Percentiles rank a stretch among this genome's conserved stretches.
phyloP scores from a whole-genome alignment of 2,329 filamentous ascomycete species.

The Penicillium thymicola region DNA sequence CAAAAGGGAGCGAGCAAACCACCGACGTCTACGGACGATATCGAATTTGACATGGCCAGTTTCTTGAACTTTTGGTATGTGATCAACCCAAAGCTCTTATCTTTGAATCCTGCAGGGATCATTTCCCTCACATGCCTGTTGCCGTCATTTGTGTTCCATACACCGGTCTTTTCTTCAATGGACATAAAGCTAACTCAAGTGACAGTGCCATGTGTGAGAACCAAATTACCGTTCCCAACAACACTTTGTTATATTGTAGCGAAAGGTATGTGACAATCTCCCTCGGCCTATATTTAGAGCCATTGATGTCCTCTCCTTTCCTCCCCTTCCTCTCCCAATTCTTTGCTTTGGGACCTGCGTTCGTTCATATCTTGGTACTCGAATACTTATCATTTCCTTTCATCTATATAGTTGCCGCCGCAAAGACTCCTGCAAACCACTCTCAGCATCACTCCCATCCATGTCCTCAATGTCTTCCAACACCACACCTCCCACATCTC shows the following conservation, averaged over 20 bases:
- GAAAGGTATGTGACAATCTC: slow-evolving; percentile 52
- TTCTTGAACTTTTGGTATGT: slow-evolving; percentile 48
- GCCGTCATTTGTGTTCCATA: slow-evolving; percentile 11
- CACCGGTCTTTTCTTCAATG: slow-evolving; percentile 16
- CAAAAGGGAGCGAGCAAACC: slow-evolving; percentile 20
- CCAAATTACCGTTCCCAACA: slow-evolving; percentile 61
- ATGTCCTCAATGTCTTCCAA: slow-evolving; percentile 30
- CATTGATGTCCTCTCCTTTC: neutral
- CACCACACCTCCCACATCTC: slow-evolving; percentile 33
- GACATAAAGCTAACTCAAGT: slow-evolving; percentile 28
- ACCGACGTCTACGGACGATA: slow-evolving; percentile 21
- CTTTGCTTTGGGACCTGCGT: slow-evolving; percentile 2
- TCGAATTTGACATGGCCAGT: slow-evolving; percentile 41
- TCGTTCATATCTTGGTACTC: neutral
- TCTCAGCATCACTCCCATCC: slow-evolving; percentile 39
- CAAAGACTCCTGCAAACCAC: slow-evolving; percentile 46
- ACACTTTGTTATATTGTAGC: slow-evolving; percentile 61
- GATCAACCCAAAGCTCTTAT: slow-evolving; percentile 12
- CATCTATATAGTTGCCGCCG: slow-evolving; percentile 40
- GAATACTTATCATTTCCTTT: neutral
- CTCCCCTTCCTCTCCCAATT: neutral
- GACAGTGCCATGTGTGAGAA: slow-evolving; percentile 62
- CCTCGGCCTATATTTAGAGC: neutral
- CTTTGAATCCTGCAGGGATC: slow-evolving; percentile 19
- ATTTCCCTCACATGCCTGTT: slow-evolving; percentile 17